Evolutionary conservation across 352 stramenopile species (phyloP), one percentile per base, ranked within the genome.

Genomic region (Globisporangium spinosum): DNA sequence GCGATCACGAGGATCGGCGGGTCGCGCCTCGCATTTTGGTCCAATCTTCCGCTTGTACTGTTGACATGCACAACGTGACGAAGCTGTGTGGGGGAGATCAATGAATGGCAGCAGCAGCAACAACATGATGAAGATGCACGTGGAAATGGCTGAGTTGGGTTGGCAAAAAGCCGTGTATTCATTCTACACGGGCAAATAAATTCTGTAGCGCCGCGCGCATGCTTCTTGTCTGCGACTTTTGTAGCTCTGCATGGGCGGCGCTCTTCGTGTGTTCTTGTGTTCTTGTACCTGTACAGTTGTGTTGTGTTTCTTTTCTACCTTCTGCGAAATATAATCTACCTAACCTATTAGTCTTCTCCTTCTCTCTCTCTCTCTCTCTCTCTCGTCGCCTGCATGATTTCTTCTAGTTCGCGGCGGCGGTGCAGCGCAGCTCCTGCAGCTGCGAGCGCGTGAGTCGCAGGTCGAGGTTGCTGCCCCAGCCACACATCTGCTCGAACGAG

Each of bases 401-500:
- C n/a, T 56, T 71, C 29, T 60, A 64, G 59, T 67, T 64, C 22
- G 66, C 61, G 15, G 66, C 66, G 22, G 67, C 61, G 5, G 71
- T 67, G 34, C 81, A 84, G 23, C 81, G 85, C 70, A 93, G 71
- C 62, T 93, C 82, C 1, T 79, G 82, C n/a, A 95, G 74, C 74
- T 95, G 87, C 40, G 77, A 77, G 22, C 83, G 81, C 43, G 85
- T 92, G 49, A 95, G 80, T 54, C 83, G 82, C 71, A 95, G 65
- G 61, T 95, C 87, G 10, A 94, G 65, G 69, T 85, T 83, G 70
- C 76, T 87, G 40, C 78, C 67, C 82, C 83, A 94, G 57, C 73
- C 77, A 65, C 87, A 95, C 87, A 95, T 94, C 54, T 95, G 85
- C 69, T 95, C 85, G 64, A 95, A 92, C 65, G 84, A 94, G 65